Evolutionary conservation across 164 flowering plant genomes (phyloP).

Genomic region (Macadamia integrifolia): DNA sequence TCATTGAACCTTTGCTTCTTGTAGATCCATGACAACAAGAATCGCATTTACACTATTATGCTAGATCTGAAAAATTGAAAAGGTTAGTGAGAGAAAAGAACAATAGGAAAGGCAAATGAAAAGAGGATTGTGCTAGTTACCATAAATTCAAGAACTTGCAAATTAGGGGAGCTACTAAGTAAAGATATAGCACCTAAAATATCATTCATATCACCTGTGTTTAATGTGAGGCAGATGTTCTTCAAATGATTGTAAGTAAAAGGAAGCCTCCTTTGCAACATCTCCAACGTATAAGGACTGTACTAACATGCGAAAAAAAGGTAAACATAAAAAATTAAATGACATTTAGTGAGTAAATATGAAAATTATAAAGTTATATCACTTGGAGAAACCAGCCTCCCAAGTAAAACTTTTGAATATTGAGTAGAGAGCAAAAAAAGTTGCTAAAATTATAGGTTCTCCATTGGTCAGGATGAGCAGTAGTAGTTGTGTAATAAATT

Average conservation of each 20-base stretch:
- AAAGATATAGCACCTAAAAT: constrained; percentile 33
- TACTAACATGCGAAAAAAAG: too few species aligned
- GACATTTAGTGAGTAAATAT: too few species aligned
- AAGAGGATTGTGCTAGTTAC: background rate
- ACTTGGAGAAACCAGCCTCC: too few species aligned
- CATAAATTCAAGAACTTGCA: constrained; percentile 32
- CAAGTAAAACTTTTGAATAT: too few species aligned
- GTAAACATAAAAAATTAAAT: too few species aligned
- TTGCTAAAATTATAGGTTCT: too few species aligned
- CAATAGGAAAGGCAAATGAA: background rate
- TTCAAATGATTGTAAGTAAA: constrained; percentile 30
- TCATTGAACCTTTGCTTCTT: constrained; percentile 21
- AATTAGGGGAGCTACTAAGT: constrained; percentile 41
- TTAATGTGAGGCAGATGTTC: constrained; percentile 38
- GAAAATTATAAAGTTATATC: too few species aligned
- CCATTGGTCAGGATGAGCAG: too few species aligned
- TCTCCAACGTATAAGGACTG: constrained; percentile 44
- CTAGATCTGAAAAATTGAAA: constrained; percentile 23
- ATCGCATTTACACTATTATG: constrained; percentile 20
- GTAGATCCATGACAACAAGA: constrained; percentile 1
- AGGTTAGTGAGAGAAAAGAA: background rate
- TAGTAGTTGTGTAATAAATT: too few species aligned
- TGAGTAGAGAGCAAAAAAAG: too few species aligned
- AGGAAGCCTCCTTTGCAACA: constrained; percentile 31
- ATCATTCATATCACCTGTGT: constrained; percentile 32